Evolutionary conservation across 2,329 filamentous ascomycete genomes (phyloP).

Genomic region (Penicillium rolfsii): DNA sequence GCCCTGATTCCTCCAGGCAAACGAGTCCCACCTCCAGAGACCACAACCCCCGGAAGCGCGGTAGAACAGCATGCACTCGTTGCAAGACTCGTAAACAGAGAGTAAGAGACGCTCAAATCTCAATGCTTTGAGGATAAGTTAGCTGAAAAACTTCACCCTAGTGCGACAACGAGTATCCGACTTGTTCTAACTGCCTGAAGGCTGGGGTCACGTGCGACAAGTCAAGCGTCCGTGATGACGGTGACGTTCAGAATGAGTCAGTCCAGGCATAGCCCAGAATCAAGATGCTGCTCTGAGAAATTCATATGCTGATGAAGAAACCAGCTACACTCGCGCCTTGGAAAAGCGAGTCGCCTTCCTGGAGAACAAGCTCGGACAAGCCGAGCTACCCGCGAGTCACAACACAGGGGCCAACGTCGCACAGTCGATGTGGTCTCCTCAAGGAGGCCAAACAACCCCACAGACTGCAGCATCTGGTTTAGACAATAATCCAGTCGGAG

Average conservation of each 20-base stretch:
- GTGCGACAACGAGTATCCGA: conserved; percentile 52
- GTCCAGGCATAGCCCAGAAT: background rate
- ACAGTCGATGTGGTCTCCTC: conserved; percentile 31
- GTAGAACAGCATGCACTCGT: conserved; percentile 50
- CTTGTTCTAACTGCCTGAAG: conserved; percentile 51
- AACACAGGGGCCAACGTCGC: conserved; percentile 19
- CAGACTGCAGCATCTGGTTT: conserved; percentile 28
- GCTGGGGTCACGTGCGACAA: conserved; percentile 50
- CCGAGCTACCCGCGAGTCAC: conserved; percentile 18
- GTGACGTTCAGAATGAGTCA: conserved; percentile 42
- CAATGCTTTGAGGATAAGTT: background rate
- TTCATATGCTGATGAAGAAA: background rate
- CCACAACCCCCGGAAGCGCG: conserved; percentile 50
- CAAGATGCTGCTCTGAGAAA: too few species aligned
- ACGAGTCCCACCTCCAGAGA: conserved; percentile 34
- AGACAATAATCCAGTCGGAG: conserved; percentile 44
- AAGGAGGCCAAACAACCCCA: conserved; percentile 22
- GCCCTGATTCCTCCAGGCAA: conserved; percentile 26
- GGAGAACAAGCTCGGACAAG: conserved; percentile 38
- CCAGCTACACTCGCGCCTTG: conserved; percentile 48
- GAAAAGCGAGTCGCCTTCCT: conserved; percentile 50
- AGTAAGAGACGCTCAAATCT: conserved; percentile 29
- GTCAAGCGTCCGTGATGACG: conserved; percentile 45
- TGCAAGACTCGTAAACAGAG: conserved; percentile 53
- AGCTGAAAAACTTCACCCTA: conserved; percentile 19